Percentiles rank a stretch among this genome's conserved stretches.
phyloP scores from a whole-genome alignment of 1,284 basidiomycete genomes.

The Ustilago loliicola region DNA sequence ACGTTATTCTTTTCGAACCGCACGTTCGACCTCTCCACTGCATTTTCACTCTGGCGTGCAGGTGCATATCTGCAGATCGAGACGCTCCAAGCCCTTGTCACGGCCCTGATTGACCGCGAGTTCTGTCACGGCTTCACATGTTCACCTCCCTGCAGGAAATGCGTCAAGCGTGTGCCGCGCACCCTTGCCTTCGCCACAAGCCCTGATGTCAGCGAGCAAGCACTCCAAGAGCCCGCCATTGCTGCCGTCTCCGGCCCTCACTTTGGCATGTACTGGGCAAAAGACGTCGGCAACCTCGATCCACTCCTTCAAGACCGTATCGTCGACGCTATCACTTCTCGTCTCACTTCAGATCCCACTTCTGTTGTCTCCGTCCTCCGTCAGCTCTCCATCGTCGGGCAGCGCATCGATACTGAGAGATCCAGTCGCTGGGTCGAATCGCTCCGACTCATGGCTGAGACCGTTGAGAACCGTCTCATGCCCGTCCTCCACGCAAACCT shows the following conservation, averaged over 20 bases:
- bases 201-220: conserved; percentile 56
- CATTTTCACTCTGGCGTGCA: conserved; percentile 87
- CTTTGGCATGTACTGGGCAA: conserved; percentile 64
- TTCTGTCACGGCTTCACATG: conserved; percentile 65
- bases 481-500: conserved; percentile 46
- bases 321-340: conserved; percentile 40
- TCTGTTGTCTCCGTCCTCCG: conserved; percentile 40
- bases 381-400: conserved; percentile 55
- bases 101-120: conserved; percentile 56
- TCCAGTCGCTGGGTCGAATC: conserved; percentile 60
- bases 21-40: conserved; percentile 90
- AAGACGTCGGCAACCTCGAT: conserved; percentile 63
- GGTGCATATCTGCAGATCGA: conserved; percentile 83
- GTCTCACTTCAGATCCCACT: conserved; percentile 36
- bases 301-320: conserved; percentile 47
- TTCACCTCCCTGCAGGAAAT: conserved; percentile 63
- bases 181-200: conserved; percentile 55
- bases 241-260: conserved; percentile 51
- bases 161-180: conserved; percentile 60
- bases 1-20: conserved; percentile 92
- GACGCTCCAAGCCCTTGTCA: conserved; percentile 57
- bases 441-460: conserved; percentile 61
- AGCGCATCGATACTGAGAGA: conserved; percentile 57
- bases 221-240: conserved; percentile 41
- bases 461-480: conserved; percentile 50